These are phyloP conservation scores for Fusarium globosum DNA, from an alignment of 2,329 filamentous ascomycete genomes.

Conservation along the genomic window DNA sequence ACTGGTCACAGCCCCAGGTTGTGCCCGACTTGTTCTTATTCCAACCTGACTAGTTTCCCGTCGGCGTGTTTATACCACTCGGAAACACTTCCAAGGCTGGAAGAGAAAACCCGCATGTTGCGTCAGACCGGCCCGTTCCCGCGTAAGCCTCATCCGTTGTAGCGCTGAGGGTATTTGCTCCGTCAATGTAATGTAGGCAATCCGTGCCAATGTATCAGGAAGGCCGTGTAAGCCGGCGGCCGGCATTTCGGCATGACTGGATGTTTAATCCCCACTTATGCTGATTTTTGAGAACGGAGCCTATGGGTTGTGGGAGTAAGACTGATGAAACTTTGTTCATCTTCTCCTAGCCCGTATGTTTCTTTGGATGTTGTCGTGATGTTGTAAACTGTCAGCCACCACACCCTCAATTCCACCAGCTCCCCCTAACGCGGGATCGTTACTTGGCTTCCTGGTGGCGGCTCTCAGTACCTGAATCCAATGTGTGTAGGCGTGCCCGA, in stretches of 20 bases:
- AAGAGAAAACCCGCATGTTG: neutral
- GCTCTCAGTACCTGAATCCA: neutral
- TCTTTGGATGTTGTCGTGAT: neutral
- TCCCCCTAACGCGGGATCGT: neutral
- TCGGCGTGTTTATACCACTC: constrained; percentile 4
- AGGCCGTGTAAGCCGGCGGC: neutral
- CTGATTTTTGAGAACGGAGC: neutral
- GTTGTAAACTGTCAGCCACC: neutral
- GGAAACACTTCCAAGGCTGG: constrained; percentile 5
- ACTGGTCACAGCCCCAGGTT: neutral
- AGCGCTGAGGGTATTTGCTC: neutral
- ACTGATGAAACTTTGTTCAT: neutral
- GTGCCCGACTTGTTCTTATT: constrained; percentile 5
- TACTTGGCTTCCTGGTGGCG: neutral
- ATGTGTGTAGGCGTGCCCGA: neutral
- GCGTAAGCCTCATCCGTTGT: constrained; percentile 12
- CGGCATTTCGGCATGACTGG: neutral
- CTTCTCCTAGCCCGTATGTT: neutral
- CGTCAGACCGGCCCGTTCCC: constrained; percentile 30
- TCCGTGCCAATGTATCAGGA: neutral
- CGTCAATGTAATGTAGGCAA: neutral
- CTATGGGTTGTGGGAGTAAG: neutral
- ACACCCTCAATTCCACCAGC: neutral
- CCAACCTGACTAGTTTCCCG: neutral
- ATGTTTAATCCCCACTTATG: neutral